These are phyloP conservation scores for Solanum commersonii DNA, from an alignment of 257 asterid genomes.

Conservation along the genomic window DNA sequence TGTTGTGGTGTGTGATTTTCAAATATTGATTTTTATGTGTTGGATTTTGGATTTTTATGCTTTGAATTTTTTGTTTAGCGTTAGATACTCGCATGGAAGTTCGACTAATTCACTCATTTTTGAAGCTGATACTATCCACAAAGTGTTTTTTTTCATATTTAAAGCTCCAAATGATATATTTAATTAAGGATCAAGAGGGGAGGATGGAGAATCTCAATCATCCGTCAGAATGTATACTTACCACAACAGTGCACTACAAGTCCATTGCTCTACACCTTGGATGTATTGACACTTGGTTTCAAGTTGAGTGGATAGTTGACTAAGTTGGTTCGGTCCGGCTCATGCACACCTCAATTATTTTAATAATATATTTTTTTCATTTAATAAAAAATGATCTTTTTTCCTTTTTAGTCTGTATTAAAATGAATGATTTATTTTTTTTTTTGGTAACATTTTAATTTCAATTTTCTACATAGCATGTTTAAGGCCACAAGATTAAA, in stretches of 20 bases:
- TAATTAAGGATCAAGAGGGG: fast-evolving
- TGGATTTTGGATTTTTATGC: neutral
- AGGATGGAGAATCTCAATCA: neutral
- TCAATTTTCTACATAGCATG: no score
- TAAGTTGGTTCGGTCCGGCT: fast-evolving
- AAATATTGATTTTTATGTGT: neutral
- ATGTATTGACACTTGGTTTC: neutral
- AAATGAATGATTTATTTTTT: no score
- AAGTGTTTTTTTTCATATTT: fast-evolving
- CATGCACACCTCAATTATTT: neutral
- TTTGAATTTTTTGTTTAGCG: no score
- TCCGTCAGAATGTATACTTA: neutral
- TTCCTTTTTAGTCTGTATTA: no score
- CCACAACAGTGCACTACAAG: neutral
- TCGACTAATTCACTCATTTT: fast-evolving
- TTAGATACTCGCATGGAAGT: fast-evolving
- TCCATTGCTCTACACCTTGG: neutral
- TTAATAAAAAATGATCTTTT: no score
- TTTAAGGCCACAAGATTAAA: no score
- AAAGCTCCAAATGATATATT: fast-evolving
- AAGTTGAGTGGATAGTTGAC: neutral
- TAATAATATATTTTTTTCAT: no score
- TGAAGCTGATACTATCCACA: no score
- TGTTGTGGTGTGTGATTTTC: neutral
- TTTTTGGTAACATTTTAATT: no score